These are phyloP conservation scores for Fusarium gaditjirri DNA, from an alignment of 2,329 filamentous ascomycete genomes.

Conservation along the genomic window DNA sequence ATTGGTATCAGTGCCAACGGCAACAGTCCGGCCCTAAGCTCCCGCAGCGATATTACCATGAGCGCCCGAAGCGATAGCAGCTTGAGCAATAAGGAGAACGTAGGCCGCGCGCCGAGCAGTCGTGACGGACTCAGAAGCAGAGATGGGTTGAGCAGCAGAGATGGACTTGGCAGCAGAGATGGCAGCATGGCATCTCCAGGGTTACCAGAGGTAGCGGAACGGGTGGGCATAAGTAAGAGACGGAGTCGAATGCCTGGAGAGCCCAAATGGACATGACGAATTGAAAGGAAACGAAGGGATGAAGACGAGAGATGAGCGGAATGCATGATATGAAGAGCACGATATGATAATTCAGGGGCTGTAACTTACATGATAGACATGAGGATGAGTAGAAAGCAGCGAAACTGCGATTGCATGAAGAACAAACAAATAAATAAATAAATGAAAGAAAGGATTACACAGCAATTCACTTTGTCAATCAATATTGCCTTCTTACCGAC, in stretches of 20 bases:
- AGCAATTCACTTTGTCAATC: slow-evolving; percentile 17
- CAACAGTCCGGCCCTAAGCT: slow-evolving; percentile 27
- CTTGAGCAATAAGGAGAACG: slow-evolving; percentile 54
- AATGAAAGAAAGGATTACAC: slow-evolving; percentile 14
- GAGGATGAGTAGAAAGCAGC: slow-evolving; percentile 4
- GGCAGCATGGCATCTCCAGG: slow-evolving; percentile 22
- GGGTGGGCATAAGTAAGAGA: slow-evolving; percentile 38
- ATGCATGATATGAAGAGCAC: slow-evolving; percentile 26
- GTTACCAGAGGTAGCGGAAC: slow-evolving; percentile 28
- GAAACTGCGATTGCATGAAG: slow-evolving; percentile 1
- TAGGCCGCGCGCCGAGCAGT: slow-evolving; percentile 41
- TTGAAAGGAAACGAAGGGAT: background rate
- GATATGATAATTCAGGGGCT: slow-evolving; percentile 11
- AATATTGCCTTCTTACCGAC: background rate
- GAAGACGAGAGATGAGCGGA: slow-evolving; percentile 3
- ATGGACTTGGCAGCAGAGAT: slow-evolving; percentile 26
- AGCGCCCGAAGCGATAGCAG: slow-evolving; percentile 54
- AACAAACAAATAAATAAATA: slow-evolving; percentile 13
- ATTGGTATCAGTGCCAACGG: slow-evolving; percentile 29
- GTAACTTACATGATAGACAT: slow-evolving; percentile 24
- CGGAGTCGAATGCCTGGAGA: slow-evolving; percentile 43
- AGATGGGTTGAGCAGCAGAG: slow-evolving; percentile 30
- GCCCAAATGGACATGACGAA: slow-evolving; percentile 42
- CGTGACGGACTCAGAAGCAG: slow-evolving; percentile 40
- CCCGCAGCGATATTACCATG: slow-evolving; percentile 44